phyloP scores from a whole-genome alignment of 1,284 basidiomycete species.

The Cystobasidium sp. region DNA sequence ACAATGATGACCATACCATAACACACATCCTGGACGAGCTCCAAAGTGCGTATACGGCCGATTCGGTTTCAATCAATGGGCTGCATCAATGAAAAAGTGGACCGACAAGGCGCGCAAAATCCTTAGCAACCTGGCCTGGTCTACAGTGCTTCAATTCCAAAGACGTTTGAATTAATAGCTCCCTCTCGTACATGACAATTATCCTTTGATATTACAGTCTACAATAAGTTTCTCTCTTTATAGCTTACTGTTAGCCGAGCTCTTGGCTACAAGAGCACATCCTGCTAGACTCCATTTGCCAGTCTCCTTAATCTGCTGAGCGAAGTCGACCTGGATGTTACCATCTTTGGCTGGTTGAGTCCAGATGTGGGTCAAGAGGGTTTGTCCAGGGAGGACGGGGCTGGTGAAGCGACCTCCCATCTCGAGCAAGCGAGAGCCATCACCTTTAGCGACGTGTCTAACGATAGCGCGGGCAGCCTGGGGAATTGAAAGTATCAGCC shows the following conservation, averaged over 20 bases:
- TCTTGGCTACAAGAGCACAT: conserved; percentile 47
- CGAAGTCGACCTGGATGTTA: conserved; percentile 71
- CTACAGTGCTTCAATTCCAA: too few relatives aligned
- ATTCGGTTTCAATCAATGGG: too few relatives aligned
- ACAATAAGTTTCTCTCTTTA: conserved; percentile 7
- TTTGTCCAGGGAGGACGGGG: conserved; percentile 74
- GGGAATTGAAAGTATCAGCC: conserved; percentile 53
- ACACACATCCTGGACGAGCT: too few relatives aligned
- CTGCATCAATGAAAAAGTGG: too few relatives aligned
- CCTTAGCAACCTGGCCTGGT: too few relatives aligned
- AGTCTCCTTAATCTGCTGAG: conserved; percentile 68
- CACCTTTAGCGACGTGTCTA: conserved; percentile 65
- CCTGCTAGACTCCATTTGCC: conserved; percentile 65
- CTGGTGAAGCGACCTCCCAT: conserved; percentile 69
- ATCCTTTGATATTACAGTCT: too few relatives aligned
- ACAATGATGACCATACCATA: too few relatives aligned
- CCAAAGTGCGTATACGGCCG: too few relatives aligned
- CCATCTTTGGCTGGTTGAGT: conserved; percentile 69
- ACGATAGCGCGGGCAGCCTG: conserved; percentile 76
- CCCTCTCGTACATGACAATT: too few relatives aligned
- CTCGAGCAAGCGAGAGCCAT: conserved; percentile 65
- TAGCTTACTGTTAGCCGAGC: conserved; percentile 47
- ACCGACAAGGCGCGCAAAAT: too few relatives aligned
- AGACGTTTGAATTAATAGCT: too few relatives aligned
- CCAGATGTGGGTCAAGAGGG: conserved; percentile 75